Evolutionary conservation across 257 asterid species (phyloP).

Genomic region (Paraleonurus japonicus): DNA sequence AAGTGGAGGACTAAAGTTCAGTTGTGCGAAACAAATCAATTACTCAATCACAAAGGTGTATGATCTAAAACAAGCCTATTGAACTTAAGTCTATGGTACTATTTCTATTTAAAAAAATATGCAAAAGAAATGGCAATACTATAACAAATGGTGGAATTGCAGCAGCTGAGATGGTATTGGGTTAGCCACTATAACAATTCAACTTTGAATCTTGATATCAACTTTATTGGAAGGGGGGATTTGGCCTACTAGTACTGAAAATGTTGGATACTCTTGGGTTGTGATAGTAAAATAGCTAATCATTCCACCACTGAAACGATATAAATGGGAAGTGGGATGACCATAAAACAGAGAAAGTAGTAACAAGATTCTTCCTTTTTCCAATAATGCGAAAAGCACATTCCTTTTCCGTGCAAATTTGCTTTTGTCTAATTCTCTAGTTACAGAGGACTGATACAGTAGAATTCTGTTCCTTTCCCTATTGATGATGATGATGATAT

Average conservation of each 20-base stretch:
- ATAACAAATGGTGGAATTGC: neutral
- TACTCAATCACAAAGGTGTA: neutral
- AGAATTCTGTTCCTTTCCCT: neutral
- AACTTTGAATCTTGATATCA: constrained; percentile 8
- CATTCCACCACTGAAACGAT: constrained; percentile 31
- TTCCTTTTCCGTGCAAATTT: neutral
- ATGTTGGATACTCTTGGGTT: constrained; percentile 34
- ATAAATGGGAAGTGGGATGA: constrained; percentile 27
- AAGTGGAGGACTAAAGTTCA: neutral
- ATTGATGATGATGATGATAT: neutral
- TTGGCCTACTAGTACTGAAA: neutral
- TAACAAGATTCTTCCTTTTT: constrained; percentile 8
- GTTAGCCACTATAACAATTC: neutral
- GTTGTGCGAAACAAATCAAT: neutral
- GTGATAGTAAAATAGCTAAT: constrained; percentile 37
- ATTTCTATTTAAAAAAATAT: neutral
- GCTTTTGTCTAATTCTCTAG: neutral
- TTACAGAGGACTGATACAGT: no score
- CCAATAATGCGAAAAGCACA: neutral
- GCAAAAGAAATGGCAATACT: neutral
- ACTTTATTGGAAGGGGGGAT: constrained; percentile 15
- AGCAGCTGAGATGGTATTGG: neutral
- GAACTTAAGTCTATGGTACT: neutral
- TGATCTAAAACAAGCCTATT: neutral
- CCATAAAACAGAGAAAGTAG: neutral